Evolutionary conservation across 208 protist genomes (phyloP).

Genomic region (Crithidia sp.): DNA sequence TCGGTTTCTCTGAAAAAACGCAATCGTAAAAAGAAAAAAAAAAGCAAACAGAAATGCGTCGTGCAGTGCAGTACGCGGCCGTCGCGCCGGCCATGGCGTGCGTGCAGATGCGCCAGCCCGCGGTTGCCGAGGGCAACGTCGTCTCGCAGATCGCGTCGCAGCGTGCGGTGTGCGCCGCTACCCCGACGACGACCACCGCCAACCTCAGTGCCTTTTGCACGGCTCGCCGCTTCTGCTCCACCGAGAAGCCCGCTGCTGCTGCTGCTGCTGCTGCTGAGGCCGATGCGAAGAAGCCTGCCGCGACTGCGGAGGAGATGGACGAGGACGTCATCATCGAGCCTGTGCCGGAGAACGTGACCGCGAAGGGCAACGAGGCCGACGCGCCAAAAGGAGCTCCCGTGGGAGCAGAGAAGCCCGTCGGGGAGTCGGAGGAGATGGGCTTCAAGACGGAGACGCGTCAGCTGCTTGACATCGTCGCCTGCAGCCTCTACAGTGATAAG

Average conservation of each 20-base stretch:
- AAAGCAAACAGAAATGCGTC: slow-evolving; percentile 48
- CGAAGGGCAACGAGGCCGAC: slow-evolving; percentile 25
- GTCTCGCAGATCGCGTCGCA: background rate
- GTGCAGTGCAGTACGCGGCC: slow-evolving; percentile 40
- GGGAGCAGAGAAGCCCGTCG: slow-evolving; percentile 66
- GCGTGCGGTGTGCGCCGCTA: slow-evolving; percentile 1
- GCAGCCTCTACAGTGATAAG: slow-evolving; percentile 98
- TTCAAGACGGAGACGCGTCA: slow-evolving; percentile 99
- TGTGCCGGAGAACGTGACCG: slow-evolving; percentile 33
- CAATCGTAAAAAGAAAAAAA: slow-evolving; percentile 7
- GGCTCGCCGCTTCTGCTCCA: slow-evolving; percentile 29
- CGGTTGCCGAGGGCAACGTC: slow-evolving; percentile 5
- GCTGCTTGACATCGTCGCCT: slow-evolving; percentile 98
- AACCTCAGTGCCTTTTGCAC: slow-evolving; percentile 13
- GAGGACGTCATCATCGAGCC: slow-evolving; percentile 90
- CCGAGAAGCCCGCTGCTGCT: slow-evolving; percentile 12
- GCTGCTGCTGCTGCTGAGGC: background rate
- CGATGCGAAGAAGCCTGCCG: slow-evolving; percentile 29
- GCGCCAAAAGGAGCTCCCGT: slow-evolving; percentile 20
- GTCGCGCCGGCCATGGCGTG: slow-evolving; percentile 21
- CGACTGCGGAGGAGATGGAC: slow-evolving; percentile 54
- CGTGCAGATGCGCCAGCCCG: slow-evolving; percentile 6
- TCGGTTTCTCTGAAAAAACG: background rate
- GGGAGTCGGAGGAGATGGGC: slow-evolving; percentile 83
- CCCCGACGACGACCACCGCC: background rate